These are phyloP conservation scores for Blechomonas ayalai DNA, from an alignment of 208 protist genomes.

Conservation along the genomic window DNA sequence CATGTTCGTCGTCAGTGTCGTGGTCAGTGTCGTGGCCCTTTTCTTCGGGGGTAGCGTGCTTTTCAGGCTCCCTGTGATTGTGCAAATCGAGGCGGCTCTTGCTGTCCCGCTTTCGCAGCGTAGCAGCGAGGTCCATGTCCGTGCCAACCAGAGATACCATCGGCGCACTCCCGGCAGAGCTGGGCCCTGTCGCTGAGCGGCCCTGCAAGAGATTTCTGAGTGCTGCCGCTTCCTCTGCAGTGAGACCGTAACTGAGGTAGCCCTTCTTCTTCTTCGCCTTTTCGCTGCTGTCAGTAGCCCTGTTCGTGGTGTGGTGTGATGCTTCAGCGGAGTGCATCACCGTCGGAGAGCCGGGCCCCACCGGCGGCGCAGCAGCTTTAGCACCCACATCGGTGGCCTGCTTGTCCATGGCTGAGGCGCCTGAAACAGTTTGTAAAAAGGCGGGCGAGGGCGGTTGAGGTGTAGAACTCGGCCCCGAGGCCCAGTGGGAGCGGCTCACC, in stretches of 20 bases:
- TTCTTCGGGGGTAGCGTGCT: not conserved
- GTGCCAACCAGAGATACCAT: constrained; percentile 36
- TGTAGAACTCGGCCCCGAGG: too few species aligned
- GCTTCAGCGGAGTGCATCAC: too few species aligned
- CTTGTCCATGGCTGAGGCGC: too few species aligned
- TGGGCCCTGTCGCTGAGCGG: not conserved
- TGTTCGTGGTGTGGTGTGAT: constrained; percentile 6
- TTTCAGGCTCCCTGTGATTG: constrained; percentile 12
- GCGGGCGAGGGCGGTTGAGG: too few species aligned
- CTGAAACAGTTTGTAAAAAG: too few species aligned
- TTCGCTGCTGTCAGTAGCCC: not conserved
- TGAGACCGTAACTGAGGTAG: constrained; percentile 80
- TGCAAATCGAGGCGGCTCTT: constrained; percentile 41
- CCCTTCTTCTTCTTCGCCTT: constrained; percentile 53
- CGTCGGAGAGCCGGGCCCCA: too few species aligned
- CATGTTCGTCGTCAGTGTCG: not conserved
- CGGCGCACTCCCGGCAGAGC: not conserved
- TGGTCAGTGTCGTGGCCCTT: not conserved
- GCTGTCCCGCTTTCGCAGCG: constrained; percentile 64
- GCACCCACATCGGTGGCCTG: too few species aligned
- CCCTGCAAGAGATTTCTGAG: constrained; percentile 44
- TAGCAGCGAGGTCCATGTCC: constrained; percentile 39
- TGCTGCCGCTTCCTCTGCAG: constrained; percentile 55
- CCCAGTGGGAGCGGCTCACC: too few species aligned
- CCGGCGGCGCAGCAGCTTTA: too few species aligned